Conservation (phyloP, 2,329 filamentous ascomycete species). For the Paraphaeosphaeria sporulosa region DNA sequence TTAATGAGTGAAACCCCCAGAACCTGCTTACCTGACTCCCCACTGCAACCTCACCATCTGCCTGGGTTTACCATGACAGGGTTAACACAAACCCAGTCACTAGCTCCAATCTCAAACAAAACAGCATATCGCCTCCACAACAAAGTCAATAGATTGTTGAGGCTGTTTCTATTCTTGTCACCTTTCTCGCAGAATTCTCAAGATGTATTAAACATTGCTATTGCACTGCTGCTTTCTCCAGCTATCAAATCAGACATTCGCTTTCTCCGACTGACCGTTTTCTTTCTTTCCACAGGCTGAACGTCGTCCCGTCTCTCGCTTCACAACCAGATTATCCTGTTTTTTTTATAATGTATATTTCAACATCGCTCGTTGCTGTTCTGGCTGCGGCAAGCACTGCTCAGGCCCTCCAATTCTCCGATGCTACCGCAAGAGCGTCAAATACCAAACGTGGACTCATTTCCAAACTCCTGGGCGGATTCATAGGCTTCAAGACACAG, state of each 20-base stretch:
- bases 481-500: constrained; percentile 5
- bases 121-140: constrained; percentile 4
- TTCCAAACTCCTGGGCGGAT: constrained; percentile 15
- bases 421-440: constrained; percentile 24
- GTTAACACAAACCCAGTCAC: constrained; percentile 16
- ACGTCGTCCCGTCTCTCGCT: constrained; percentile 17
- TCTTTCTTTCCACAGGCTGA: constrained; percentile 7
- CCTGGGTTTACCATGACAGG: constrained; percentile 25
- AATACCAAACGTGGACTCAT: constrained; percentile 26
- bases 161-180: constrained; percentile 25
- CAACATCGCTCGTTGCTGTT: constrained; percentile 33
- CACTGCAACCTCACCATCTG: constrained; percentile 27
- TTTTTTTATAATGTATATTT: constrained; percentile 46
- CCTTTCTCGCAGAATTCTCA: constrained; percentile 10
- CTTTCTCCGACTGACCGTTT: constrained; percentile 19
- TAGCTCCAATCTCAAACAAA: constrained; percentile 19
- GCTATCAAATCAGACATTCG: constrained; percentile 17
- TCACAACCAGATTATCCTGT: constrained; percentile 11
- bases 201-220: constrained; percentile 30
- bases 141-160: constrained; percentile 16
- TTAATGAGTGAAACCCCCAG: constrained; percentile 21
- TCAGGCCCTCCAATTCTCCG: constrained; percentile 32
- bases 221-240: constrained; percentile 14
- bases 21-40: constrained; percentile 20
- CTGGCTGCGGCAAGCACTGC: constrained; percentile 36